These are phyloP conservation scores for Uronychia binucleata DNA, from an alignment of 73 alveolate species.

Conservation along the genomic window DNA sequence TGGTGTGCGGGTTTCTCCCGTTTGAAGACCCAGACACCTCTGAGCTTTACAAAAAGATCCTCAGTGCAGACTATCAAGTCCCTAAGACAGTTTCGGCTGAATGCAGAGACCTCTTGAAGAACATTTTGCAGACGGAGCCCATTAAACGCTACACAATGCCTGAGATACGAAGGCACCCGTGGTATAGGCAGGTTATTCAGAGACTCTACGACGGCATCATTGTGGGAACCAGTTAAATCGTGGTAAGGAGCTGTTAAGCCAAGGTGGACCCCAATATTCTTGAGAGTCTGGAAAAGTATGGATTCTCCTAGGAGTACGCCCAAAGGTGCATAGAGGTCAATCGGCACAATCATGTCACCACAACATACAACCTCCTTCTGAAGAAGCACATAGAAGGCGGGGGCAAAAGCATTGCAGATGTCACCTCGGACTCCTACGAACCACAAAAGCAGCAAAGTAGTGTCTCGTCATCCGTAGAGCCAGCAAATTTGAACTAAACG, in stretches of 20 bases:
- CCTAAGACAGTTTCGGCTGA: conserved; percentile 73
- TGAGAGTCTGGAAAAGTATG: conserved; percentile 46
- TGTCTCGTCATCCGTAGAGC: not conserved
- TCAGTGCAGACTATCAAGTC: conserved; percentile 70
- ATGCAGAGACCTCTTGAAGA: conserved; percentile 69
- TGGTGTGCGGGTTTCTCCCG: conserved; percentile 93
- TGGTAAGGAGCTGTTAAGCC: not conserved
- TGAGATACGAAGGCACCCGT: conserved; percentile 86
- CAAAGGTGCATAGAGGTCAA: conserved; percentile 68
- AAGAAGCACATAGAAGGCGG: conserved; percentile 77
- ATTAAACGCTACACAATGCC: conserved; percentile 81
- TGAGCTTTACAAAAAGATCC: conserved; percentile 82
- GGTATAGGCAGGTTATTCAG: conserved; percentile 64
- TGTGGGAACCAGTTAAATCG: not conserved
- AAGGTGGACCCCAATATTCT: not conserved
- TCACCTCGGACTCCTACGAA: conserved; percentile 20
- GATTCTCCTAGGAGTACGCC: conserved; percentile 60
- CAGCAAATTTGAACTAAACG: not conserved
- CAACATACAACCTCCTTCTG: conserved; percentile 67
- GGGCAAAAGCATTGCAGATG: conserved; percentile 83
- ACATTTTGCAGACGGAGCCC: conserved; percentile 85
- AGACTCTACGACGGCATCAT: not conserved
- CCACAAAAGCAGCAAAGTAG: not conserved
- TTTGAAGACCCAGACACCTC: conserved; percentile 88
- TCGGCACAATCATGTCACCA: conserved; percentile 74